phyloP scores from a whole-genome alignment of 768 basidiomycete genomes.

The Calocera cornea region DNA sequence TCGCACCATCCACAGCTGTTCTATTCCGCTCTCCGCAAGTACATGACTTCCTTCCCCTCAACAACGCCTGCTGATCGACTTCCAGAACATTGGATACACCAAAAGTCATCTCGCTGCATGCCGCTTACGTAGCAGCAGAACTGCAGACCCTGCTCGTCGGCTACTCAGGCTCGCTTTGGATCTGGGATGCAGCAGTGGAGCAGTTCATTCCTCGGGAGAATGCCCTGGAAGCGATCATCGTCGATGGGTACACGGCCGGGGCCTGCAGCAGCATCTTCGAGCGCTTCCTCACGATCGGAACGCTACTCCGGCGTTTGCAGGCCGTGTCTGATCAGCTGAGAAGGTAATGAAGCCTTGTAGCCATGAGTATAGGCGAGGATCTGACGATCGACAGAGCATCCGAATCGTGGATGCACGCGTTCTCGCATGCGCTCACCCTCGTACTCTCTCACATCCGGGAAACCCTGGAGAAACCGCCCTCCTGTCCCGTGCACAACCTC shows the following conservation, averaged over 20 bases:
- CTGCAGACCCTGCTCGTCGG: conserved; percentile 34
- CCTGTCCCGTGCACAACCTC: conserved; percentile 8
- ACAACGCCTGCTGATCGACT: background rate
- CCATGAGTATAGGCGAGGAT: no score
- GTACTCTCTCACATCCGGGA: conserved; percentile 40
- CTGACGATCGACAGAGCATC: background rate
- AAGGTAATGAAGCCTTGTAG: no score
- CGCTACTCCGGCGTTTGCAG: conserved; percentile 53
- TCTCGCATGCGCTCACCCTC: conserved; percentile 49
- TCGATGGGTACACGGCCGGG: conserved; percentile 42
- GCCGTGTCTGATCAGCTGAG: conserved; percentile 9
- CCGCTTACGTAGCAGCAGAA: background rate
- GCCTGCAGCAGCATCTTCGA: conserved; percentile 39
- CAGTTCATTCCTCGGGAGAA: conserved; percentile 40
- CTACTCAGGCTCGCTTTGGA: conserved; percentile 49
- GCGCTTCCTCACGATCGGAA: conserved; percentile 57
- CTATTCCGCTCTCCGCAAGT: background rate
- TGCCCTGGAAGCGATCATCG: conserved; percentile 29
- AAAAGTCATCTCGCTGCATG: background rate
- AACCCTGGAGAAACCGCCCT: conserved; percentile 23
- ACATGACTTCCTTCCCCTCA: background rate
- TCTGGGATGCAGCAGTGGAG: conserved; percentile 45
- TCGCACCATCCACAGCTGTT: background rate
- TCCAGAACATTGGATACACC: background rate
- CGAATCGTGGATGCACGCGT: conserved; percentile 36